phyloP scores from a whole-genome alignment of 441 rosid species.

The Euphorbia schlechtendalii region DNA sequence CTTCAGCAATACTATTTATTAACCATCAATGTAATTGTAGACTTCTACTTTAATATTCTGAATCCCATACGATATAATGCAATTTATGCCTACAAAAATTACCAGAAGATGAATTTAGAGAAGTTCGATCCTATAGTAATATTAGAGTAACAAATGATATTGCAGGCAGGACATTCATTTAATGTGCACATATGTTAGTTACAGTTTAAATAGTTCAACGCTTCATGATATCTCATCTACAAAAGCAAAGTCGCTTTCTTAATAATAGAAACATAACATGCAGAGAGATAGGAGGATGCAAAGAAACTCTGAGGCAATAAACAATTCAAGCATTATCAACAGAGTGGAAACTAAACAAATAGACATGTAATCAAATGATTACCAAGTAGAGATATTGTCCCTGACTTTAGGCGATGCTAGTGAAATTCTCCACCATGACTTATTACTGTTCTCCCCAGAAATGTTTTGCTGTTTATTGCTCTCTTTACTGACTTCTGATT shows the following conservation, averaged over 20 bases:
- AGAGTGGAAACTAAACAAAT: slow-evolving; percentile 1
- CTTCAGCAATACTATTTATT: too few relatives aligned
- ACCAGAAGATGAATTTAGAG: neutral
- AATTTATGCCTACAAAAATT: neutral
- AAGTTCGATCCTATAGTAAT: neutral
- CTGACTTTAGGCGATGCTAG: slow-evolving; percentile 75
- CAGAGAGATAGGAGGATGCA: neutral
- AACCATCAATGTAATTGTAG: neutral
- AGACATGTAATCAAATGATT: slow-evolving; percentile 16
- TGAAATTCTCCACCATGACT: slow-evolving; percentile 80
- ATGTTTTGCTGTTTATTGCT: slow-evolving; percentile 31
- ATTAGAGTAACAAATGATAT: neutral
- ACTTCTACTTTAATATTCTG: neutral
- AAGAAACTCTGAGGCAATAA: neutral
- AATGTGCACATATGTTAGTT: neutral
- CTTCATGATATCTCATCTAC: neutral
- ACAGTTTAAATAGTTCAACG: neutral
- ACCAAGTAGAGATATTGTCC: slow-evolving; percentile 49
- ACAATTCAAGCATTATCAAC: neutral
- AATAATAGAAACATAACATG: slow-evolving; percentile 7
- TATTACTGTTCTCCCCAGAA: slow-evolving; percentile 39
- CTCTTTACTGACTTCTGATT: slow-evolving; percentile 32
- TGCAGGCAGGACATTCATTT: neutral
- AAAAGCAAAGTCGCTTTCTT: neutral
- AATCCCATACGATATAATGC: neutral